Percentiles rank a stretch among this genome's conserved stretches.
These are phyloP conservation scores for Diplodia scrobiculata DNA, from an alignment of 2,329 filamentous ascomycete genomes.

Conservation along the genomic window DNA sequence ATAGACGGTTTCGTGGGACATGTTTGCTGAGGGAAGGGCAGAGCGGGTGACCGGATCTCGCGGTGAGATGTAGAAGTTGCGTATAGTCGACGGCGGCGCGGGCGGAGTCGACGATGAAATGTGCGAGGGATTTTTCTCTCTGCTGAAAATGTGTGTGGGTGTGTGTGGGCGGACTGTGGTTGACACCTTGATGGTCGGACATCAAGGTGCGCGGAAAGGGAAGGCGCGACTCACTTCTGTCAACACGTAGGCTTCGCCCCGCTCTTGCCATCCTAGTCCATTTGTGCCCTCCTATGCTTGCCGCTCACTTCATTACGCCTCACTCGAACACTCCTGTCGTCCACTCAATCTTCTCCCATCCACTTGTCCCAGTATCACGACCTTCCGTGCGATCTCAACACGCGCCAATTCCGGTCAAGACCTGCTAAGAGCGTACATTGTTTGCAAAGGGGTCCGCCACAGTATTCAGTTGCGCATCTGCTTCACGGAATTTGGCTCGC, in stretches of 20 bases:
- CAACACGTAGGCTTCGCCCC: not conserved
- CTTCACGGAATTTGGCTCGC: not conserved
- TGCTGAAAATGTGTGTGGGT: not conserved
- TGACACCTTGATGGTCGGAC: conserved; percentile 15
- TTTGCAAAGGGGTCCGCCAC: no score
- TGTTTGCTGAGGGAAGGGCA: conserved; percentile 50
- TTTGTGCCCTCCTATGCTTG: no score
- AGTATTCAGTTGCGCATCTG: not conserved
- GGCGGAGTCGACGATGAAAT: no score
- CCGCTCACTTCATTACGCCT: no score
- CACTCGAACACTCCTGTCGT: no score
- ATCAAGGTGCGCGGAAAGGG: conserved; percentile 18
- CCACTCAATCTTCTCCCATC: no score
- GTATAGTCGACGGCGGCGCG: not conserved
- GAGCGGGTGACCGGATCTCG: not conserved
- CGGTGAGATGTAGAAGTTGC: not conserved
- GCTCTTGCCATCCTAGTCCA: not conserved
- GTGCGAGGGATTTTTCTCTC: not conserved
- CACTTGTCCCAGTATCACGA: no score
- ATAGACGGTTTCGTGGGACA: conserved; percentile 97
- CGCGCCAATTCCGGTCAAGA: no score
- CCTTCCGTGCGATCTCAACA: no score
- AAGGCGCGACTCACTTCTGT: not conserved
- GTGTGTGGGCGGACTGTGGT: not conserved
- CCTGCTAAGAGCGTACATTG: no score